These are phyloP conservation scores for Cyclotella atomus DNA, from an alignment of 108 stramenopile genomes.

Conservation along the genomic window DNA sequence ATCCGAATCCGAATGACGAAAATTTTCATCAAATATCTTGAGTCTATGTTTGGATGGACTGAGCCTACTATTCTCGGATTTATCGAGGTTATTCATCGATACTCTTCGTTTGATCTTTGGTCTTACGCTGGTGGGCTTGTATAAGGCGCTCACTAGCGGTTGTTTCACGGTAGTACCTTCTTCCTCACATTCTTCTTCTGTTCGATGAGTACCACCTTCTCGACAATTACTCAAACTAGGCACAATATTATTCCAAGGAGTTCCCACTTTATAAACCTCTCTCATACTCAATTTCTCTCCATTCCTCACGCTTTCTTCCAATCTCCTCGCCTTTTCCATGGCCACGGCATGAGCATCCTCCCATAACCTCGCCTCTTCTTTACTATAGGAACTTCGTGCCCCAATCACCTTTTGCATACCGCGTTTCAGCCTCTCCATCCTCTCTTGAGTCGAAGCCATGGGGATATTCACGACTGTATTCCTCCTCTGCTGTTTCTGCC, in stretches of 20 bases:
- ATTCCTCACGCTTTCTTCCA: slow-evolving; percentile 33
- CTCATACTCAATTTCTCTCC: slow-evolving; percentile 32
- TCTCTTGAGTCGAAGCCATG: slow-evolving; percentile 56
- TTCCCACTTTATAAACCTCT: slow-evolving; percentile 34
- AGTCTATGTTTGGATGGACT: not conserved
- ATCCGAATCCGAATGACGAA: slow-evolving; percentile 17
- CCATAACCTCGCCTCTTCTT: slow-evolving; percentile 38
- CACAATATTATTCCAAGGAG: slow-evolving; percentile 15
- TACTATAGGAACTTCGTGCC: slow-evolving; percentile 5
- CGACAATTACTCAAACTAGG: slow-evolving; percentile 3
- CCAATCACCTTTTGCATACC: slow-evolving; percentile 16
- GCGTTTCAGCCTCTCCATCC: slow-evolving; percentile 37
- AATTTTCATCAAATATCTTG: not conserved
- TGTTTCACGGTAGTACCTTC: too few relatives aligned
- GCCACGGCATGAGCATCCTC: slow-evolving; percentile 39
- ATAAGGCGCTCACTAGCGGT: not conserved
- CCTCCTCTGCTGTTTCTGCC: slow-evolving; percentile 66
- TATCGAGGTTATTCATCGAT: too few relatives aligned
- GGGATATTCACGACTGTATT: slow-evolving; percentile 71
- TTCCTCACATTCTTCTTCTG: too few relatives aligned
- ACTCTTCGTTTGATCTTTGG: not conserved
- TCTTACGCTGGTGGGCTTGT: not conserved
- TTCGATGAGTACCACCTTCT: too few relatives aligned
- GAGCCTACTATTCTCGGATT: too few relatives aligned
- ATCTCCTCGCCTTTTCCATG: slow-evolving; percentile 33